Percentiles rank a stretch among this genome's conserved stretches.
Evolutionary conservation across 106 monocot genomes (phyloP).

Genomic region (Allium cepa): DNA sequence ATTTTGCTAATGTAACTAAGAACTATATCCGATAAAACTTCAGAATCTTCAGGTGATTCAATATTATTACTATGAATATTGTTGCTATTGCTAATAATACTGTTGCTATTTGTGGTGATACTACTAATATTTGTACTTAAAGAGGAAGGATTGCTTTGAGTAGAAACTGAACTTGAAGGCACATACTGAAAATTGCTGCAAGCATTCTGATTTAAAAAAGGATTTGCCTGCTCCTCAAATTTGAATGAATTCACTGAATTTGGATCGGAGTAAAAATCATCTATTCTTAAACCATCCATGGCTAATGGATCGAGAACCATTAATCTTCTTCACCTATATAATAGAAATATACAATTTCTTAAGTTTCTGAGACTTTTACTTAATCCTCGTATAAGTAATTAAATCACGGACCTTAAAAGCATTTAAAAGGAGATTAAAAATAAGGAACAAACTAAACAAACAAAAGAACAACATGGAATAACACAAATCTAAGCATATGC

Average conservation of each 20-base stretch:
- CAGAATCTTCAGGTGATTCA: constrained; percentile 28
- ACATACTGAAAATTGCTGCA: neutral
- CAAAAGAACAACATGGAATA: neutral
- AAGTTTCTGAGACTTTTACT: too few relatives aligned
- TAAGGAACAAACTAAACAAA: neutral
- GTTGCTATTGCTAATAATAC: too few relatives aligned
- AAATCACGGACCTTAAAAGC: too few relatives aligned
- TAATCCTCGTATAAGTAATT: too few relatives aligned
- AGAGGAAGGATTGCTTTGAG: neutral
- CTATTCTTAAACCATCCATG: constrained; percentile 10
- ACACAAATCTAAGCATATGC: neutral
- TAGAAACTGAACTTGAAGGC: neutral
- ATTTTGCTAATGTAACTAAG: constrained; percentile 66
- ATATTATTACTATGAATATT: neutral
- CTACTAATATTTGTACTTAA: neutral
- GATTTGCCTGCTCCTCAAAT: neutral
- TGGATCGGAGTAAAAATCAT: constrained; percentile 10
- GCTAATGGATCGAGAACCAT: constrained; percentile 14
- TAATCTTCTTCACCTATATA: neutral
- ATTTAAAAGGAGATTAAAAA: neutral
- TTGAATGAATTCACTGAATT: too few relatives aligned
- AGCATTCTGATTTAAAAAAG: neutral
- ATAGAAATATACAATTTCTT: neutral
- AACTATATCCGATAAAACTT: constrained; percentile 41
- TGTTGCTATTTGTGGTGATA: neutral